A percentile compares a stretch with the other conserved stretches of the same genome.
Conservation (phyloP, 768 basidiomycete species). For the Gyrodon lividus region DNA sequence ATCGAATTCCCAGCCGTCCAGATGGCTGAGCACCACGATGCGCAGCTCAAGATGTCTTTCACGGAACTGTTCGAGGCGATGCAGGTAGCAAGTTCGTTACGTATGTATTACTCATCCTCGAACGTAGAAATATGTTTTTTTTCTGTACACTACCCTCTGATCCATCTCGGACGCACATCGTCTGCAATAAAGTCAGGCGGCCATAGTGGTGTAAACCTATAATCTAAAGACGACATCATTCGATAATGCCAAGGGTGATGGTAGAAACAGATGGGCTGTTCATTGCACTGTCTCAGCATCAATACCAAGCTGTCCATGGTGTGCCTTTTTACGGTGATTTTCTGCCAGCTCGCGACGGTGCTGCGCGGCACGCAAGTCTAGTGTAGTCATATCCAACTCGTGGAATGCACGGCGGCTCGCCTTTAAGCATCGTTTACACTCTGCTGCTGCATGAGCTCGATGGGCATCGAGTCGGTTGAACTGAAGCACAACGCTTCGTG, state of each 20-base stretch:
- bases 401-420: slow-evolving; percentile 50
- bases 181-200: slow-evolving; percentile 64
- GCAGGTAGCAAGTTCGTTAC: slow-evolving; percentile 46
- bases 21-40: slow-evolving; percentile 13
- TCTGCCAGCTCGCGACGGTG: slow-evolving; percentile 57
- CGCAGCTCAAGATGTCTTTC: slow-evolving; percentile 61
- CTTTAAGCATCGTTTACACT: slow-evolving; percentile 40
- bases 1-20: slow-evolving; percentile 3
- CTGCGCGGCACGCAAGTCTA: slow-evolving; percentile 62
- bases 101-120: slow-evolving; percentile 6
- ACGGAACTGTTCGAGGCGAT: slow-evolving; percentile 66
- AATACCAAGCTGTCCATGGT: slow-evolving; percentile 59
- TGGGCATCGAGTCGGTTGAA: slow-evolving; percentile 38
- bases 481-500: slow-evolving; percentile 8
- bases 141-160: slow-evolving; percentile 70
- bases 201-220: slow-evolving; percentile 17
- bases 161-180: slow-evolving; percentile 62
- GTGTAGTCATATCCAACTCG: slow-evolving; percentile 57
- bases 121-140: slow-evolving; percentile 61
- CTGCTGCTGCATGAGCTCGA: slow-evolving; percentile 38
- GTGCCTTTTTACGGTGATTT: slow-evolving; percentile 59
- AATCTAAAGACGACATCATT: slow-evolving; percentile 25
- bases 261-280: background rate
- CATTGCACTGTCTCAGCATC: slow-evolving; percentile 36
- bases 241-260: background rate